Base-by-base conservation (phyloP, 306 rosid species). In the Echinosophora koreensis region DNA sequence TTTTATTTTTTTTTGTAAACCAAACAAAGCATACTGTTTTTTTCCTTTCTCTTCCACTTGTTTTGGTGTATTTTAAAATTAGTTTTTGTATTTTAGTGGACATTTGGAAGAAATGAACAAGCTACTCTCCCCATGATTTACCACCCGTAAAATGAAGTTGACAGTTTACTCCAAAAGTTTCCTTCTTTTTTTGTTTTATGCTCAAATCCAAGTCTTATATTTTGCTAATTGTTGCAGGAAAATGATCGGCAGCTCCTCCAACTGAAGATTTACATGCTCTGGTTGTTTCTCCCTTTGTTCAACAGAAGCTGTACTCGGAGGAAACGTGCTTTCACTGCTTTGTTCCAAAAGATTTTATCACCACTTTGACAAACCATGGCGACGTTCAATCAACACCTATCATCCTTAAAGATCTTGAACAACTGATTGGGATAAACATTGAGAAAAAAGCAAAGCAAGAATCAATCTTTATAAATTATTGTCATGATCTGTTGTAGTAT, bases 251-350 rank as follows among this genome's bases (percentile, higher is more conserved):
- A 13, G 61, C 38, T 41, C 39, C 76, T 60, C 59, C 73, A 69
- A 67, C 8, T 58, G 82, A 80, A 60, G 89, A 76, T 32, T 58
- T 87, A 30, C 79, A 85, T 22, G 16, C 77, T 1, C 57, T 87
- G 9, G 38, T 92, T 38, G 72, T 77, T 50, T 88, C 88, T 13
- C 75, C 94, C 6, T 34, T 52, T 15, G 81, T 94, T 52, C 93
- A 90, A 80, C 95, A 89, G 90, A 90, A 89, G 85, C 54, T 90
- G 32, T 94, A 85, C 77, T 60, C 58, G 0, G 93, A 94, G 67
- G 97, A 90, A 44, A 86, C 41, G 79, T 92, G 98, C 52, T 22
- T 22, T 1, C 22, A 22, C 22, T 22, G 22, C 22, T 47, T 95
- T 77, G 89, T 84, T 65, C 84, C 93, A 5, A 79, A 80, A 66